phyloP scores from a whole-genome alignment of 495 filamentous ascomycete genomes.

The Thermothielavioides terrestris region DNA sequence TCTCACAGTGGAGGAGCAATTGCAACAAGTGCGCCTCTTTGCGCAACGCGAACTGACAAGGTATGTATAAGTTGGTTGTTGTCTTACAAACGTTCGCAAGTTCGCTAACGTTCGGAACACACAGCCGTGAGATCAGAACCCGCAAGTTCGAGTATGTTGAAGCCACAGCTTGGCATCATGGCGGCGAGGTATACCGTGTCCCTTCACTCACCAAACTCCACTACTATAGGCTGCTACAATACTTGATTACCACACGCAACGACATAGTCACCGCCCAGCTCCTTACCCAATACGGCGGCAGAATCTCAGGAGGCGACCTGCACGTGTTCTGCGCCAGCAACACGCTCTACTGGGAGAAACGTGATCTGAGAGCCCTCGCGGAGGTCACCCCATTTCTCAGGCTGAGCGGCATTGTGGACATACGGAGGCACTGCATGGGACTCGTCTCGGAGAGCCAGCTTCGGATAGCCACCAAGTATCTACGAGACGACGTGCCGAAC shows the following conservation, averaged over 20 bases:
- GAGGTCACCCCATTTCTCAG: conserved; percentile 20
- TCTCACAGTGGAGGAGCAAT: neutral
- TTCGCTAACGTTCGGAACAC: neutral
- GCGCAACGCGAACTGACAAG: neutral
- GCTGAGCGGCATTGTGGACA: conserved; percentile 28
- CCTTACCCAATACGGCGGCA: conserved; percentile 13
- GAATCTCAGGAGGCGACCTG: conserved; percentile 13
- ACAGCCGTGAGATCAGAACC: neutral
- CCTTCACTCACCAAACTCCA: neutral
- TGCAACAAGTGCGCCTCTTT: neutral
- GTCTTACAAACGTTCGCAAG: neutral
- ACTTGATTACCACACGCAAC: conserved; percentile 30
- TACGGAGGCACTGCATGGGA: conserved; percentile 29
- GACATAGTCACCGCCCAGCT: conserved; percentile 18
- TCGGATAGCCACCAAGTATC: conserved; percentile 22
- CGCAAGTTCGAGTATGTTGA: conserved; percentile 5
- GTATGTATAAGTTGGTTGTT: neutral
- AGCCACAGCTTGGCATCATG: too few relatives aligned
- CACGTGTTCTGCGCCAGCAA: conserved; percentile 35
- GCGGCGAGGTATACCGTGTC: too few relatives aligned
- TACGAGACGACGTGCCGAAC: conserved; percentile 25
- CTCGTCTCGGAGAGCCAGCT: conserved; percentile 33
- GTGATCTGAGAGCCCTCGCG: conserved; percentile 11
- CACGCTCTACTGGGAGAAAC: conserved; percentile 27
- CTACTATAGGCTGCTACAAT: conserved; percentile 16